phyloP scores from a whole-genome alignment of 2,329 filamentous ascomycete species.

The Blumeria hordei region DNA sequence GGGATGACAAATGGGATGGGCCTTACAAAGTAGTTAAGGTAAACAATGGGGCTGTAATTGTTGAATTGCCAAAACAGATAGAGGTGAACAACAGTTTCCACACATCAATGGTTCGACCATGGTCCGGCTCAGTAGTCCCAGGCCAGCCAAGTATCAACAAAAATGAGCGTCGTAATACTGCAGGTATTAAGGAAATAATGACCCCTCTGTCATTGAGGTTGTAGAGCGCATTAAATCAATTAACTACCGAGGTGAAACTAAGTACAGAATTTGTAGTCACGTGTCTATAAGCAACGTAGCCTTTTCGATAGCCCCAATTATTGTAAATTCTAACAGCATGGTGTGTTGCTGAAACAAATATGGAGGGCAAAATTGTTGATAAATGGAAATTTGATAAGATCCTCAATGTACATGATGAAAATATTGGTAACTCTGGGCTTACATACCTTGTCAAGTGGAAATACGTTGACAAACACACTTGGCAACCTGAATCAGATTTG shows the following conservation, averaged over 20 bases:
- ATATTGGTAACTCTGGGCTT: not conserved
- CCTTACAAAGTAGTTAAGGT: conserved; percentile 1
- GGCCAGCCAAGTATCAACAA: not conserved
- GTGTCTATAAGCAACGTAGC: too few relatives aligned
- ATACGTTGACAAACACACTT: not conserved
- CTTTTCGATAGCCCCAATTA: too few relatives aligned
- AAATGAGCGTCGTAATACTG: not conserved
- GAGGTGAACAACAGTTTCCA: not conserved
- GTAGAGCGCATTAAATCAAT: too few relatives aligned
- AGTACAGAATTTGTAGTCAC: too few relatives aligned
- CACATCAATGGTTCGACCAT: not conserved
- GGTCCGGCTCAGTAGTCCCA: not conserved
- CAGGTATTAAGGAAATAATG: too few relatives aligned
- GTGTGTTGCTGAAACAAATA: not conserved
- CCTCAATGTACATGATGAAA: conserved; percentile 36
- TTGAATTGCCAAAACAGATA: not conserved
- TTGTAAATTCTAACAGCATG: too few relatives aligned
- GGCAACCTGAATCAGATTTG: not conserved
- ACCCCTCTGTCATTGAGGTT: too few relatives aligned
- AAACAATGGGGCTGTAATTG: not conserved
- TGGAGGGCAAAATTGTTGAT: not conserved
- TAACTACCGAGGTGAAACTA: too few relatives aligned
- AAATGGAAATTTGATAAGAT: not conserved
- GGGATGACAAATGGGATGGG: not conserved
- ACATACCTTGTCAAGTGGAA: not conserved